Percentiles rank a stretch among this genome's conserved stretches.
Conservation (phyloP, 2,329 filamentous ascomycete species). For the Pseudohalonectria lignicola region DNA sequence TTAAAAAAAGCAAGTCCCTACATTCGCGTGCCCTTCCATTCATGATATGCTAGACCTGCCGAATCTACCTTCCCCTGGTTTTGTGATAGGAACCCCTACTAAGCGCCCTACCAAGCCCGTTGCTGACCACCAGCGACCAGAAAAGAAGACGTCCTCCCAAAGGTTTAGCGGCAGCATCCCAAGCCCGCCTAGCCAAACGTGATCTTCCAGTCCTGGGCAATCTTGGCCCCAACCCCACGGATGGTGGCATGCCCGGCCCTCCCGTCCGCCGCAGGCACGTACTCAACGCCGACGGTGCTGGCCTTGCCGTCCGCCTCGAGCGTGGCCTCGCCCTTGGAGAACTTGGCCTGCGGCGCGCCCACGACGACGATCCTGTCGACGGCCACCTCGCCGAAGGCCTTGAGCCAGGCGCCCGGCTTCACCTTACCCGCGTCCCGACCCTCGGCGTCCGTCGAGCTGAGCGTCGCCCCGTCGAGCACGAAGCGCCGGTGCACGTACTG, state of each 20-base stretch:
- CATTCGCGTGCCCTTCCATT: too few relatives aligned
- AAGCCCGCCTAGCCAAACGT: too few relatives aligned
- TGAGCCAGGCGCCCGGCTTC: constrained; percentile 63
- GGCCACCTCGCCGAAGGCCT: constrained; percentile 64
- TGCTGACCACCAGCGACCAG: too few relatives aligned
- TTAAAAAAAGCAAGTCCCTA: too few relatives aligned
- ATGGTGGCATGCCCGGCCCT: constrained; percentile 41
- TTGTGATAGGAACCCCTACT: too few relatives aligned
- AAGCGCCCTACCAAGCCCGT: too few relatives aligned
- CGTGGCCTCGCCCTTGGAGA: constrained; percentile 46
- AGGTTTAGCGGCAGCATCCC: too few relatives aligned
- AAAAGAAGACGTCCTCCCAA: too few relatives aligned
- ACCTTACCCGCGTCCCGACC: constrained; percentile 35
- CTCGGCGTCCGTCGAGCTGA: constrained; percentile 62
- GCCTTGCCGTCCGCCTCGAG: constrained; percentile 38
- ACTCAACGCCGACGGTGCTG: constrained; percentile 51
- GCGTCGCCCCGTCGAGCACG: constrained; percentile 44
- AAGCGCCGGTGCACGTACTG: constrained; percentile 85
- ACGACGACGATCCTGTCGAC: constrained; percentile 81
- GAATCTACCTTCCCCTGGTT: too few relatives aligned
- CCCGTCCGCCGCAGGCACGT: constrained; percentile 33
- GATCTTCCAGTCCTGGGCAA: constrained; percentile 42
- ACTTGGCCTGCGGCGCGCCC: constrained; percentile 66
- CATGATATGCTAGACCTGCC: too few relatives aligned
- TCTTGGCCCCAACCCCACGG: constrained; percentile 36